A percentile compares a stretch with the other conserved stretches of the same genome.
Evolutionary conservation across 257 asterid species (phyloP).

Genomic region (Plantago ovata): DNA sequence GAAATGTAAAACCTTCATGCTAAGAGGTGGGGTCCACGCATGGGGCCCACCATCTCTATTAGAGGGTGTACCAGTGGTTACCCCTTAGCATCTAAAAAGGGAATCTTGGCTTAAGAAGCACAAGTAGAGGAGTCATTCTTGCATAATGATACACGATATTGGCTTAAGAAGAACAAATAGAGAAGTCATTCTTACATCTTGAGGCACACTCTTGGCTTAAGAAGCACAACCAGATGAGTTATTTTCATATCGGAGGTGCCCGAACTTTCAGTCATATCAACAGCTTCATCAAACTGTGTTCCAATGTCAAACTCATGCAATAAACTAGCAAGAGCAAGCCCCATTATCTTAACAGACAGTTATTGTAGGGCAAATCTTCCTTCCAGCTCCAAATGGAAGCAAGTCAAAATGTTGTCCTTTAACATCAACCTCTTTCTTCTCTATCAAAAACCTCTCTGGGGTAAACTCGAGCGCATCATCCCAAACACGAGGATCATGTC

Average conservation of each 20-base stretch:
- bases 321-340: conserved; percentile 34
- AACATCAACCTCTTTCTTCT: conserved; percentile 32
- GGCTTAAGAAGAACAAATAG: too few species aligned
- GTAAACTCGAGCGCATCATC: conserved; percentile 33
- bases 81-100: too few species aligned
- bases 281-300: conserved; percentile 13
- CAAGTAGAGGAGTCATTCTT: too few species aligned
- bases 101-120: too few species aligned
- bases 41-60: too few species aligned
- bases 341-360: conserved; percentile 25
- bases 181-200: too few species aligned
- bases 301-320: conserved; percentile 37
- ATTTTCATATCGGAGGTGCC: conserved; percentile 32
- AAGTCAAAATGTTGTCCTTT: conserved; percentile 38
- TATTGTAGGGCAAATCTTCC: conserved; percentile 42
- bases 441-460: conserved; percentile 46
- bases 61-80: too few species aligned
- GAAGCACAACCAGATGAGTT: conserved; percentile 32
- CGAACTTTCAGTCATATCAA: conserved; percentile 39
- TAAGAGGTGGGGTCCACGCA: too few species aligned
- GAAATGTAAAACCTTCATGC: too few species aligned
- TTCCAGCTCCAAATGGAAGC: conserved; percentile 54
- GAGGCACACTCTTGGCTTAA: conserved; percentile 37
- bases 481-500: conserved; percentile 49
- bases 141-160: too few species aligned